Conservation (phyloP, 2,329 filamentous ascomycete species). For the Colletotrichum sidae region DNA sequence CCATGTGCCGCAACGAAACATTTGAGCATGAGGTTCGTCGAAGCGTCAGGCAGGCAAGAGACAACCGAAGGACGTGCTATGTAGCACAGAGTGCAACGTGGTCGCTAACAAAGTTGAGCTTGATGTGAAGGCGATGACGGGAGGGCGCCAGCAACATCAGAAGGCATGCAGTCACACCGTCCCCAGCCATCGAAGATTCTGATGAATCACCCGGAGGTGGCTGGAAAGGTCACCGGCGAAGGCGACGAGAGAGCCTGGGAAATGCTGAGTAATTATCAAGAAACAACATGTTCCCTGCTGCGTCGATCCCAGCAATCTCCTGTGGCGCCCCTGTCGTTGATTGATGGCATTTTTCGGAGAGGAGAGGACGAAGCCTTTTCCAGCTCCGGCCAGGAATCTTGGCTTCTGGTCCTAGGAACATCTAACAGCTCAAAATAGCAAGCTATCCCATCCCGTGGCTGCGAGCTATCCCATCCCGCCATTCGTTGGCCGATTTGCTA, state of each 20-base stretch:
- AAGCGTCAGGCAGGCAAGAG: no score
- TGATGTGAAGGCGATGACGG: no score
- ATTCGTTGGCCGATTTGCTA: not conserved
- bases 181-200: conserved; percentile 3
- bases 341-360: conserved; percentile 16
- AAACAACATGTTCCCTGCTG: conserved; percentile 31
- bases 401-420: conserved; percentile 1
- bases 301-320: conserved; percentile 36
- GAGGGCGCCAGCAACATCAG: no score
- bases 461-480: conserved; percentile 12
- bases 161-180: no score
- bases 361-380: not conserved
- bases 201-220: conserved; percentile 11
- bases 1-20: no score
- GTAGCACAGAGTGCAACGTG: no score
- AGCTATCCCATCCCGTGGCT: conserved; percentile 32
- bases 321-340: conserved; percentile 21
- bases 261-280: conserved; percentile 31
- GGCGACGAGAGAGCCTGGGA: conserved; percentile 7
- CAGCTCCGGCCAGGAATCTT: conserved; percentile 14
- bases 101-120: no score
- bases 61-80: no score
- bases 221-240: conserved; percentile 8
- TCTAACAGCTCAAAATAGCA: conserved; percentile 25
- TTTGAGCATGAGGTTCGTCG: no score